Conservation (phyloP, 192 early-diverging fungal species). For the Physocladia obscura region DNA sequence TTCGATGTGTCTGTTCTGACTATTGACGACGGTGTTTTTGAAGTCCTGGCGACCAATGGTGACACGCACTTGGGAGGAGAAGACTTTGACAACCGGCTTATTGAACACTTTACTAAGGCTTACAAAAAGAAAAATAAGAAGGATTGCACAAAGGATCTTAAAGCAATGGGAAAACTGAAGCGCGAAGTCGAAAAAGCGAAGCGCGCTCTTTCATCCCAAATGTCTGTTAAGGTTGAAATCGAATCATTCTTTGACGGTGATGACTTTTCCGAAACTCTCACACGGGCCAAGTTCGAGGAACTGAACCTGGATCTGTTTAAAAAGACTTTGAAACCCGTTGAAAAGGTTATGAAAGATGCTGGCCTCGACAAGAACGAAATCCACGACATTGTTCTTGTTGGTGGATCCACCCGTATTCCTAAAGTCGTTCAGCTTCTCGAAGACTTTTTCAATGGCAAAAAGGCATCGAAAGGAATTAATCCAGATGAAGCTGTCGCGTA, state of each 20-base stretch:
- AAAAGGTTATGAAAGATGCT: slow-evolving; percentile 90
- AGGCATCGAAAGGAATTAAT: slow-evolving; percentile 90
- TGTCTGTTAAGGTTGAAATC: slow-evolving; percentile 88
- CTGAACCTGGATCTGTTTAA: slow-evolving; percentile 90
- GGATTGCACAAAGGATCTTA: slow-evolving; percentile 76
- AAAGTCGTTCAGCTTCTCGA: slow-evolving; percentile 82
- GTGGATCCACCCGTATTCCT: slow-evolving; percentile 93
- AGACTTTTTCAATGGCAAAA: slow-evolving; percentile 92
- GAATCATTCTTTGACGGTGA: slow-evolving; percentile 85
- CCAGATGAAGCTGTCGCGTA: slow-evolving; percentile 95
- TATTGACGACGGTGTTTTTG: slow-evolving; percentile 96
- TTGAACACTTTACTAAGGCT: slow-evolving; percentile 86
- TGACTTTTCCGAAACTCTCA: slow-evolving; percentile 89
- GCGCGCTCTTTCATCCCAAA: slow-evolving; percentile 89
- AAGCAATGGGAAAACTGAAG: slow-evolving; percentile 91
- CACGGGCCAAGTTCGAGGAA: slow-evolving; percentile 96
- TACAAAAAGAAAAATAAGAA: slow-evolving; percentile 89
- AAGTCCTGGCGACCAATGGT: slow-evolving; percentile 92
- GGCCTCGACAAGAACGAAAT: slow-evolving; percentile 82
- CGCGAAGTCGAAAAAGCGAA: slow-evolving; percentile 96
- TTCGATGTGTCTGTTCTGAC: slow-evolving; percentile 97
- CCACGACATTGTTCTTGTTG: slow-evolving; percentile 89
- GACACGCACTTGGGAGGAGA: slow-evolving; percentile 89
- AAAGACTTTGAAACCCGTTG: slow-evolving; percentile 89
- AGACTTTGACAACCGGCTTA: slow-evolving; percentile 80